Conservation (phyloP, 2,329 filamentous ascomycete genomes). For the Cercospora sp. region DNA sequence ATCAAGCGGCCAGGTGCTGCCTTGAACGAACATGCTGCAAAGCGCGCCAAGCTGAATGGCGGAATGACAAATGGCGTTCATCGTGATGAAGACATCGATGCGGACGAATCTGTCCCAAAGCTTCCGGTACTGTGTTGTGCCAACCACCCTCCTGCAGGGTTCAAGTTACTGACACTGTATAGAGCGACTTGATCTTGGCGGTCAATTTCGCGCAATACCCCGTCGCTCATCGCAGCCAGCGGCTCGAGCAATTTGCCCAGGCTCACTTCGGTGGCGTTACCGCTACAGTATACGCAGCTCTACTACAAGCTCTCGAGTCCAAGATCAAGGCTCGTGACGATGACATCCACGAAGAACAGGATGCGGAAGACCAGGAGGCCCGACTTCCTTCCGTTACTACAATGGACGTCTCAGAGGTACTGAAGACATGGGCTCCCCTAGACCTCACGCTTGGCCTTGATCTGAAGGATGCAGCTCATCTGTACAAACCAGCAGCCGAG, state of each 20-base stretch:
- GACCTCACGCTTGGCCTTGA: constrained; percentile 40
- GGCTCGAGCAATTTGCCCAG: constrained; percentile 70
- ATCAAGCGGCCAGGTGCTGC: constrained; percentile 30
- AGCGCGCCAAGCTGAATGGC: constrained; percentile 40
- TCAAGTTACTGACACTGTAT: constrained; percentile 31
- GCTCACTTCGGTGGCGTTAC: constrained; percentile 72
- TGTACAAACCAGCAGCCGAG: constrained; percentile 28
- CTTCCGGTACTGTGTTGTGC: constrained; percentile 40
- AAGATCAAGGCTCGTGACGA: constrained; percentile 67
- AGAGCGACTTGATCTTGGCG: constrained; percentile 72
- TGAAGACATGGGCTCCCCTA: constrained; percentile 39
- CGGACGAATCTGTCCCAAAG: constrained; percentile 32
- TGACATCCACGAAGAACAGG: constrained; percentile 49
- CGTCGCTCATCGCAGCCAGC: constrained; percentile 77
- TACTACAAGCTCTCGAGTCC: constrained; percentile 70
- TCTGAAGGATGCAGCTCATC: constrained; percentile 28
- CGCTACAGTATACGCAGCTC: constrained; percentile 71
- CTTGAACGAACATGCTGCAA: constrained; percentile 21
- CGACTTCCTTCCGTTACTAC: constrained; percentile 42
- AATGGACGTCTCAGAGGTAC: constrained; percentile 44
- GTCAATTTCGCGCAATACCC: constrained; percentile 84
- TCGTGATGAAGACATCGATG: constrained; percentile 23
- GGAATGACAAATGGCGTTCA: constrained; percentile 34
- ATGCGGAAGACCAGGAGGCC: constrained; percentile 40
- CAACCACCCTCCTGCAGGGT: constrained; percentile 22